Percentiles rank a stretch among this genome's conserved stretches.
Evolutionary conservation across 371 early-diverging fungal genomes (phyloP).

Genomic region (Zopfochytrium polystomum): DNA sequence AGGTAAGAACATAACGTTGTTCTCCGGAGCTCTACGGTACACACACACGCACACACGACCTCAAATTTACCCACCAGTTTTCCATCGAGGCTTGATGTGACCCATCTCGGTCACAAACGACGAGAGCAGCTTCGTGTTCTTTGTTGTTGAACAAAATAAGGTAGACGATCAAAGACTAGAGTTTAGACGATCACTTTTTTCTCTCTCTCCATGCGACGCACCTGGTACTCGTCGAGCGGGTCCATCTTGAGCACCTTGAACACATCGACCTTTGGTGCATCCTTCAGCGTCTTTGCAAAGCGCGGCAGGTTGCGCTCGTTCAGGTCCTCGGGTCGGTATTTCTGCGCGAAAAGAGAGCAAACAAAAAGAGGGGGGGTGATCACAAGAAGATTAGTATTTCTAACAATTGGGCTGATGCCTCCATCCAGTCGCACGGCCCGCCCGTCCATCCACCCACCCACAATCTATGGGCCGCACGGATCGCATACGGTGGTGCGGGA

Average conservation of each 20-base stretch:
- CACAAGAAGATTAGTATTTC: too few relatives aligned
- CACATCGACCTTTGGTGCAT: slow-evolving; percentile 51
- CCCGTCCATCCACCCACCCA: too few relatives aligned
- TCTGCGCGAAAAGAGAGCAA: slow-evolving; percentile 19
- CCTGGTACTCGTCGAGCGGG: slow-evolving; percentile 74
- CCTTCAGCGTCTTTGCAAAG: slow-evolving; percentile 40
- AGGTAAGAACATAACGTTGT: background rate
- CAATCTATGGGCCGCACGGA: too few relatives aligned
- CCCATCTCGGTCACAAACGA: slow-evolving; percentile 79
- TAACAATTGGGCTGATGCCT: too few relatives aligned
- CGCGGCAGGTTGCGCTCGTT: slow-evolving; percentile 49
- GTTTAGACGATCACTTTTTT: background rate
- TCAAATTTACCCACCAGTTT: slow-evolving; percentile 61
- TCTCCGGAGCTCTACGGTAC: too few relatives aligned
- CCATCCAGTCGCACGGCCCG: too few relatives aligned
- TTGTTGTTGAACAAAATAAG: background rate
- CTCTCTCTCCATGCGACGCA: slow-evolving; percentile 7
- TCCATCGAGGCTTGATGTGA: slow-evolving; percentile 69
- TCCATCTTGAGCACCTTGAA: slow-evolving; percentile 65
- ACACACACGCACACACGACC: background rate
- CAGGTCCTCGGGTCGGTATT: slow-evolving; percentile 55
- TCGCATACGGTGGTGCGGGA: too few relatives aligned
- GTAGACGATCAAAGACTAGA: background rate
- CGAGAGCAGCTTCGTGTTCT: slow-evolving; percentile 64
- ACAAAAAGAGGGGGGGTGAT: too few relatives aligned